phyloP scores from a whole-genome alignment of 495 filamentous ascomycete genomes.

The Xylaria curta region DNA sequence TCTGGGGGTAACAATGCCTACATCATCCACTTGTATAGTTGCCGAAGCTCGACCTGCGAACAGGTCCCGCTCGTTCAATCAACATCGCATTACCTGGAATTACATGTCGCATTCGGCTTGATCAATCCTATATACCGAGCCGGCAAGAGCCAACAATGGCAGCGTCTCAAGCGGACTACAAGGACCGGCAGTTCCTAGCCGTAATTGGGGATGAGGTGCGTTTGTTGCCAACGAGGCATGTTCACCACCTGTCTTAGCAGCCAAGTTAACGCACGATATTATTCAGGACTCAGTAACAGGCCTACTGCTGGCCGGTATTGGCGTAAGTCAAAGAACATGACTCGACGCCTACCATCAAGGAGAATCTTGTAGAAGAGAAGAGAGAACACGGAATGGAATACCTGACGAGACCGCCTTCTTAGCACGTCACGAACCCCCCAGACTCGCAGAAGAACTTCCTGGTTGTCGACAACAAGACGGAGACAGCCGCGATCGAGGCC shows the following conservation, averaged over 20 bases:
- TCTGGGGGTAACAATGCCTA: not conserved
- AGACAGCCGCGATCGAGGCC: conserved; percentile 83
- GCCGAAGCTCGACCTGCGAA: not conserved
- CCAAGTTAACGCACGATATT: conserved; percentile 25
- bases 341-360: not conserved
- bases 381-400: conserved; percentile 16
- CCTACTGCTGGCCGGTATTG: conserved; percentile 90
- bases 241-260: not conserved
- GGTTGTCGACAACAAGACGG: conserved; percentile 92
- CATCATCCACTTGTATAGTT: not conserved
- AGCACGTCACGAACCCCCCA: conserved; percentile 61
- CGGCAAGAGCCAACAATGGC: conserved; percentile 47
- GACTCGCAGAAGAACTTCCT: conserved; percentile 96
- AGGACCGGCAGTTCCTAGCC: conserved; percentile 94
- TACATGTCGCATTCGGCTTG: conserved; percentile 18
- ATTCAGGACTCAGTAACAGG: conserved; percentile 89
- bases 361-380: not conserved
- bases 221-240: not conserved
- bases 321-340: conserved; percentile 62
- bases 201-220: conserved; percentile 96
- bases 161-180: conserved; percentile 67
- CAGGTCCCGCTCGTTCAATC: not conserved
- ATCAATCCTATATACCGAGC: conserved; percentile 22
- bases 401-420: conserved; percentile 12
- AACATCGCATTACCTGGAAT: conserved; percentile 8